Evolutionary conservation across 352 stramenopile species (phyloP), one percentile per base, ranked within the genome.

Genomic region (Globisporangium canariense): DNA sequence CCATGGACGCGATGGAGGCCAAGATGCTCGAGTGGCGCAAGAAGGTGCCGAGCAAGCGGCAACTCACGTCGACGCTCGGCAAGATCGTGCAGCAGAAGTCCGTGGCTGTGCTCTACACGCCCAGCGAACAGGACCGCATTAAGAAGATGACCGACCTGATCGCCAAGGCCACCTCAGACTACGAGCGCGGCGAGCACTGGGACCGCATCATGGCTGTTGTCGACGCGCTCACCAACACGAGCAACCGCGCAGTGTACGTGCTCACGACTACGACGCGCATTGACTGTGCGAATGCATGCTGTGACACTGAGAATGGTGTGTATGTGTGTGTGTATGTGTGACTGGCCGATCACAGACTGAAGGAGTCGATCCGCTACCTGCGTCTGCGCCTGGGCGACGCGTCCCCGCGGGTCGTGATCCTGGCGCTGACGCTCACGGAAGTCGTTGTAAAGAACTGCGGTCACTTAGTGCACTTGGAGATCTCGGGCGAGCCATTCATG

Each of bases 71-170:
- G 7, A 77, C 76, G 9, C 60, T 93, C 53, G 83, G 78, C 50
- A 79, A 90, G 56, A 73, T 92, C 46, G 80, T 93, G 64, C 85
- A 93, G 77, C 80, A 93, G 64, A 93, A 93, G 60, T 79, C 82
- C 16, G 82, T 91, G 38, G 74, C 79, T 3, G 81, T 89, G 58
- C 68, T 90, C 38, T 93, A 91, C 71, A 88, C 80, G 58, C 85
- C 84, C 22, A 86, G 66, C 53, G 79, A 89, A 61, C 77, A 90
- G 55, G 78, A 90, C 58, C 82, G 81, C 58, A 91, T 93, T 70
- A 84, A 88, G 65, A 68, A 70, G 64, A 77, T 94, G 67, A 86
- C 79, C 2, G 81, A 90, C 36, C 73, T 91, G 52, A 90, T 94
- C 45, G 56, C 69, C 41, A 64, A 79, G 18, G 85, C 85, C 49